These are phyloP conservation scores for Lactifluus pinguis DNA, from an alignment of 768 basidiomycete species.

Conservation along the genomic window DNA sequence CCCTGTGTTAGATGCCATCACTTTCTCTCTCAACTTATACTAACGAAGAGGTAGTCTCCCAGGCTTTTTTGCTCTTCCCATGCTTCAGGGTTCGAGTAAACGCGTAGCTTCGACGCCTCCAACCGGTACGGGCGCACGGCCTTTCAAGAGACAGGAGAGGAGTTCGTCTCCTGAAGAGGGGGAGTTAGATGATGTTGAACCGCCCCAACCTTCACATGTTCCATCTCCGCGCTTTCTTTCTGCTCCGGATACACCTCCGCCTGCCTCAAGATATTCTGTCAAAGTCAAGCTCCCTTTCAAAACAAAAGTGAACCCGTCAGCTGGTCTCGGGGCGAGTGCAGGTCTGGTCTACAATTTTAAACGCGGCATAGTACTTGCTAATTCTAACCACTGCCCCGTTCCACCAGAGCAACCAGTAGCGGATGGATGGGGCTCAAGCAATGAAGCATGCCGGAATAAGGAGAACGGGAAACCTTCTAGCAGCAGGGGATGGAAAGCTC, in stretches of 20 bases:
- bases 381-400: not conserved
- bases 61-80: not conserved
- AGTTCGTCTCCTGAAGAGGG: slow-evolving; percentile 68
- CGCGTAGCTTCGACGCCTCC: slow-evolving; percentile 50
- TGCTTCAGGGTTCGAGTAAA: slow-evolving; percentile 32
- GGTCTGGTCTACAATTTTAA: not conserved
- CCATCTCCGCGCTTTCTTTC: slow-evolving; percentile 18
- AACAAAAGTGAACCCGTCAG: slow-evolving; percentile 26
- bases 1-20: not conserved
- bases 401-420: not conserved
- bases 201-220: slow-evolving; percentile 20
- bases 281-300: slow-evolving; percentile 77
- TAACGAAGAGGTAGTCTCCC: not conserved
- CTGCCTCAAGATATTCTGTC: slow-evolving; percentile 28
- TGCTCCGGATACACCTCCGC: slow-evolving; percentile 22
- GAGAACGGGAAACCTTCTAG: not conserved
- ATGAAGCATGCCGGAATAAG: not conserved
- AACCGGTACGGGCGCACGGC: slow-evolving; percentile 32
- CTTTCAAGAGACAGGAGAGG: slow-evolving; percentile 46
- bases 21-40: not conserved
- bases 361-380: not conserved
- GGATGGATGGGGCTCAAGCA: not conserved
- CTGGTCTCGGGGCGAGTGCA: not conserved
- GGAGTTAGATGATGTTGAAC: slow-evolving; percentile 57
- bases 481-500: slow-evolving; percentile 9